These are phyloP conservation scores for Clausena lansium DNA, from an alignment of 345 rosid species.

Conservation along the genomic window DNA sequence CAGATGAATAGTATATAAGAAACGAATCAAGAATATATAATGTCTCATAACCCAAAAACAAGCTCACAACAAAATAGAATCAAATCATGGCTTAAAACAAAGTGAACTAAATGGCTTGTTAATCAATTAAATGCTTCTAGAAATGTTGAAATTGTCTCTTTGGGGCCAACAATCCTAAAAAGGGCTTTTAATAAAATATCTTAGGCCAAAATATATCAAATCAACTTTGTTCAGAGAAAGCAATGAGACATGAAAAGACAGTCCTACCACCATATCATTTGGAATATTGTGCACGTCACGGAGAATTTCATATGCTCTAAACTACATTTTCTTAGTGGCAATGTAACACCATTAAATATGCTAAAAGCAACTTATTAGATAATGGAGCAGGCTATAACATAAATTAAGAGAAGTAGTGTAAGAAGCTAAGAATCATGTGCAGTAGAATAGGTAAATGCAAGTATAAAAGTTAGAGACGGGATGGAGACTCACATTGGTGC, in stretches of 20 bases:
- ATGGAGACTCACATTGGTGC: constrained; percentile 64
- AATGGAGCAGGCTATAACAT: neutral
- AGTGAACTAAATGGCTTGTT: neutral
- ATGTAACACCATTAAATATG: neutral
- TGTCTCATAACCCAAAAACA: neutral
- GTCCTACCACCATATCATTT: neutral
- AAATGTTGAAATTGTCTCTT: neutral
- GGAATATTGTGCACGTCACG: neutral
- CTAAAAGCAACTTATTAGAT: neutral
- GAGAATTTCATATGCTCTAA: neutral
- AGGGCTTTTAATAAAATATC: neutral
- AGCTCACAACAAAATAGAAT: neutral
- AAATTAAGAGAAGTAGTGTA: neutral
- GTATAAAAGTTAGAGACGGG: neutral
- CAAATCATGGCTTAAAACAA: neutral
- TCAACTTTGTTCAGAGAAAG: neutral
- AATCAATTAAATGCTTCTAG: neutral
- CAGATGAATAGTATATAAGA: no score
- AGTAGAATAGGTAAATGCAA: neutral
- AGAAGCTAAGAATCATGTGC: neutral
- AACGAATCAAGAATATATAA: neutral
- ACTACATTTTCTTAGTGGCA: neutral
- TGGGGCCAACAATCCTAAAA: no score
- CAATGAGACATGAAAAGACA: neutral
- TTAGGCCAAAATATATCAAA: neutral